These are phyloP conservation scores for Paramecium sonneborni DNA, from an alignment of 73 alveolate species.

Conservation along the genomic window DNA sequence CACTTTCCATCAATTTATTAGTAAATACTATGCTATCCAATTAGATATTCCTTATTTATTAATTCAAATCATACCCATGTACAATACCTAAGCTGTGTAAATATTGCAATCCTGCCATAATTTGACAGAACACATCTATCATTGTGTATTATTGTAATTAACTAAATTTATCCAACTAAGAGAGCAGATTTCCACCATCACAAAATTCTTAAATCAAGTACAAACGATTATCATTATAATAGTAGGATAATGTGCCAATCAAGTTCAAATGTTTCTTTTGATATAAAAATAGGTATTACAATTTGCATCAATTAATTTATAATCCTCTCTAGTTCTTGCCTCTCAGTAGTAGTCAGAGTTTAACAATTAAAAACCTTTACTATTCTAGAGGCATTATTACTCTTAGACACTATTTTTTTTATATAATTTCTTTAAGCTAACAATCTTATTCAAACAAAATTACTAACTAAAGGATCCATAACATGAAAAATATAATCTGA, in stretches of 20 bases:
- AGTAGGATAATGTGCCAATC: background rate
- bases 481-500: background rate
- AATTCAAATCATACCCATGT: constrained; percentile 19
- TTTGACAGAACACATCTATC: background rate
- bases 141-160: background rate
- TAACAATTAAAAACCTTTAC: background rate
- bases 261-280: background rate
- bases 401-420: background rate
- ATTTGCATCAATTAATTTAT: background rate
- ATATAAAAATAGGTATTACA: background rate
- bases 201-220: background rate
- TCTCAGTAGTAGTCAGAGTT: background rate
- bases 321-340: background rate
- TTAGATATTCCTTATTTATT: background rate
- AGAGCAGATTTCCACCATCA: constrained; percentile 35
- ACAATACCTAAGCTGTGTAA: background rate
- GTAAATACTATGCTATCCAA: constrained; percentile 2
- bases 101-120: constrained; percentile 39
- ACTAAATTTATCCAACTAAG: background rate
- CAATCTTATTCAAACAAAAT: background rate
- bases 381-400: background rate
- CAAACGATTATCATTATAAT: background rate
- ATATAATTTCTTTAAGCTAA: constrained; percentile 6
- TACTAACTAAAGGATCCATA: background rate
- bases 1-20: background rate